Percentiles rank a stretch among this genome's conserved stretches.
These are phyloP conservation scores for Clonostachys solani DNA, from an alignment of 2,329 filamentous ascomycete genomes.

Conservation along the genomic window DNA sequence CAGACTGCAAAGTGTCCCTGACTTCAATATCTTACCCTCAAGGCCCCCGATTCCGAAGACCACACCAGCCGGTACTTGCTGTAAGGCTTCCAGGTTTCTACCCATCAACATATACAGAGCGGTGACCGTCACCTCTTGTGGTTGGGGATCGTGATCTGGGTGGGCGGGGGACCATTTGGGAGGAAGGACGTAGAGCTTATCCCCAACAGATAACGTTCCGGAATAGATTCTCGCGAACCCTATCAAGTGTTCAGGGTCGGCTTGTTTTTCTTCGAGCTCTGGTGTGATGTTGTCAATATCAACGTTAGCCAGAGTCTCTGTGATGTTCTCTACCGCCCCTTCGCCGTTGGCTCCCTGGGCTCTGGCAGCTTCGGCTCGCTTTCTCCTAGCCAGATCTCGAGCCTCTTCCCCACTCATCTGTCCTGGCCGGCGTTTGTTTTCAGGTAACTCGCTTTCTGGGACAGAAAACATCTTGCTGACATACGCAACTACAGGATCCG, in stretches of 20 bases:
- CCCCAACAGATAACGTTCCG: conserved; percentile 82
- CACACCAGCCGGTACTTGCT: conserved; percentile 84
- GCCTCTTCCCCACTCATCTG: conserved; percentile 87
- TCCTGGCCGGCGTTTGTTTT: conserved; percentile 71
- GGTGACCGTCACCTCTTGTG: conserved; percentile 78
- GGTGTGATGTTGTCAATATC: conserved; percentile 50
- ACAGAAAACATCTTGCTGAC: conserved; percentile 98
- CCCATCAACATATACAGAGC: conserved; percentile 97
- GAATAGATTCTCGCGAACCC: conserved; percentile 95
- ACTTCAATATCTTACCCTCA: conserved; percentile 91
- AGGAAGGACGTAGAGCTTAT: conserved; percentile 84
- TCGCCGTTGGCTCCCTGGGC: conserved; percentile 60
- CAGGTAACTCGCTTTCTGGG: conserved; percentile 84
- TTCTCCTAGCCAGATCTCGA: conserved; percentile 78
- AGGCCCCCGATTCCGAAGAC: conserved; percentile 94
- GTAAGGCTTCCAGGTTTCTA: conserved; percentile 75
- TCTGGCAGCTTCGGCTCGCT: conserved; percentile 81
- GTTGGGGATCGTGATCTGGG: conserved; percentile 67
- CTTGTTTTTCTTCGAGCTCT: conserved; percentile 49
- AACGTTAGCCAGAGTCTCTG: conserved; percentile 56
- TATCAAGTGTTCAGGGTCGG: conserved; percentile 82
- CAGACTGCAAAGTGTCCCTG: conserved; percentile 86
- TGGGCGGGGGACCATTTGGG: conserved; percentile 88
- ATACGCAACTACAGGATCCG: conserved; percentile 84
- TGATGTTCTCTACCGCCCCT: conserved; percentile 49